These are phyloP conservation scores for Globisporangium barbulae DNA, from an alignment of 352 stramenopile genomes.

Conservation along the genomic window DNA sequence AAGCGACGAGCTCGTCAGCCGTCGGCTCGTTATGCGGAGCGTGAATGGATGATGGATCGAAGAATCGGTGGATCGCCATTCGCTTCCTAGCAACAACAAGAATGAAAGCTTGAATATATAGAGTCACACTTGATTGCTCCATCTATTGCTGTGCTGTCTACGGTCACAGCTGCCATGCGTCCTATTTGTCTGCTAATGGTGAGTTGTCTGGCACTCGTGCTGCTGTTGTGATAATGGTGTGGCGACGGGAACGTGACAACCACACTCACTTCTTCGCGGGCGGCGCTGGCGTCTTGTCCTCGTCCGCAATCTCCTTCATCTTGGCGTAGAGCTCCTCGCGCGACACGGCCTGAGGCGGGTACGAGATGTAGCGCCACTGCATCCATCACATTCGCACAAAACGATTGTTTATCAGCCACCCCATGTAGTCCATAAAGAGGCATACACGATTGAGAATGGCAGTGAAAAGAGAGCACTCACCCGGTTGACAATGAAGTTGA, in stretches of 20 bases:
- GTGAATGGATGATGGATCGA: background rate
- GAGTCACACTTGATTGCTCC: slow-evolving; percentile 15
- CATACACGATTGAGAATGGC: background rate
- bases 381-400: slow-evolving; percentile 3
- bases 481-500: slow-evolving; percentile 70
- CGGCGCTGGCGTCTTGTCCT: slow-evolving; percentile 37
- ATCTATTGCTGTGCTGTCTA: background rate
- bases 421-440: background rate
- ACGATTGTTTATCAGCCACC: background rate
- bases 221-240: background rate
- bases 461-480: slow-evolving; percentile 22
- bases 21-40: background rate
- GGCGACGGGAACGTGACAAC: background rate
- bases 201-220: background rate
- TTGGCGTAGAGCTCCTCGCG: slow-evolving; percentile 77
- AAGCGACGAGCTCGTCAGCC: slow-evolving; percentile 15
- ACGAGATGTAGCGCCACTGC: slow-evolving; percentile 86
- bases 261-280: slow-evolving; percentile 11
- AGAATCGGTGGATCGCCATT: background rate
- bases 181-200: slow-evolving; percentile 1
- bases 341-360: slow-evolving; percentile 69
- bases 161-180: background rate
- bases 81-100: background rate
- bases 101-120: slow-evolving; percentile 15
- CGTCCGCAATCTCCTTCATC: slow-evolving; percentile 64